A percentile compares a stretch with the other conserved stretches of the same genome.
These are phyloP conservation scores for Vanrija sp. DNA, from an alignment of 1,284 basidiomycete species.

Conservation along the genomic window DNA sequence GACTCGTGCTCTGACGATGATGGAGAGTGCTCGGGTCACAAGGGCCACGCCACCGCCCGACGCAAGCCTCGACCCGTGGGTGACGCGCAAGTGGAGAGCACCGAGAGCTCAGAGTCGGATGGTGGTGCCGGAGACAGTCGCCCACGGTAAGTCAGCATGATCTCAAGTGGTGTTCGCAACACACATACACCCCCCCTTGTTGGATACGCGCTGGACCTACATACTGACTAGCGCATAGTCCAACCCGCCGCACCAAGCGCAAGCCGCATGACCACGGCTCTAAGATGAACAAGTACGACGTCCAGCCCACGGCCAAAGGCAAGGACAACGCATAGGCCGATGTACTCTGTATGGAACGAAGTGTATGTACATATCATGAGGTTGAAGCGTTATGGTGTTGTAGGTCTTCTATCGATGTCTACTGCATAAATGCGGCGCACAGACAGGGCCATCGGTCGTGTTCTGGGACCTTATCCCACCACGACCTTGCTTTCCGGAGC, in stretches of 20 bases:
- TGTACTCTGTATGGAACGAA: background rate
- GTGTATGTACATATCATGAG: background rate
- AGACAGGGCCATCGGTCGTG: background rate
- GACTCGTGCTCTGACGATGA: slow-evolving; percentile 35
- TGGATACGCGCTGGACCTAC: background rate
- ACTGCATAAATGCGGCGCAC: too few species aligned
- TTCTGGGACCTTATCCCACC: slow-evolving; percentile 51
- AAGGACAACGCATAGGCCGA: background rate
- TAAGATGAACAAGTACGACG: slow-evolving; percentile 21
- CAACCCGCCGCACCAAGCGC: slow-evolving; percentile 1
- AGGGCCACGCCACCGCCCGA: background rate
- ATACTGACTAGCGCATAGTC: too few species aligned
- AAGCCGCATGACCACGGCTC: slow-evolving; percentile 3
- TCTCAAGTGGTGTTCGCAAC: background rate
- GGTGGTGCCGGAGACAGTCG: slow-evolving; percentile 17
- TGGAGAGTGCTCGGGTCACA: background rate
- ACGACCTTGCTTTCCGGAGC: too few species aligned
- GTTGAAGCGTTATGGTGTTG: background rate
- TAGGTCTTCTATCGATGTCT: background rate
- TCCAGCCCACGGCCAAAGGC: slow-evolving; percentile 6
- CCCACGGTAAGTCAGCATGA: slow-evolving; percentile 7
- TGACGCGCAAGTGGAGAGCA: slow-evolving; percentile 4
- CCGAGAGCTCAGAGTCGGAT: slow-evolving; percentile 13
- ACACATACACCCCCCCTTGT: background rate
- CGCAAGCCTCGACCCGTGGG: too few species aligned